These are phyloP conservation scores for Neurospora sp. DNA, from an alignment of 495 filamentous ascomycete species.

Conservation along the genomic window DNA sequence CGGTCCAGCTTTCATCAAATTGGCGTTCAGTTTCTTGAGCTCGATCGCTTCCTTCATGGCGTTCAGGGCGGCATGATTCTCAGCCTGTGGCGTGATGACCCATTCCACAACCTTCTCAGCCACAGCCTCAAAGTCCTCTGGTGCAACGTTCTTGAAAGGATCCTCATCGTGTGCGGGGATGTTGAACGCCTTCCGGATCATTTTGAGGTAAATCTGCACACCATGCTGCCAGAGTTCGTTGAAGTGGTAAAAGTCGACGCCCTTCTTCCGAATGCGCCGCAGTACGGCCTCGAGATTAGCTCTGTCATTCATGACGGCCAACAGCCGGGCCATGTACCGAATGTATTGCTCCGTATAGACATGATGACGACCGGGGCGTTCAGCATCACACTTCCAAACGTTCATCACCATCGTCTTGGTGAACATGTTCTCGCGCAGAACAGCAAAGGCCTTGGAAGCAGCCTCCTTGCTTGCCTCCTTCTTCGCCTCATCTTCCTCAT, in stretches of 20 bases:
- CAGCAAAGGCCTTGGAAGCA: slow-evolving; percentile 54
- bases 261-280: slow-evolving; percentile 70
- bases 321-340: slow-evolving; percentile 62
- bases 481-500: slow-evolving; percentile 18
- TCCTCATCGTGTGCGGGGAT: slow-evolving; percentile 63
- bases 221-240: slow-evolving; percentile 73
- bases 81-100: slow-evolving; percentile 29
- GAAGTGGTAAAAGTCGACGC: slow-evolving; percentile 78
- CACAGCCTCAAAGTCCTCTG: slow-evolving; percentile 66
- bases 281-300: slow-evolving; percentile 69
- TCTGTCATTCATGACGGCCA: slow-evolving; percentile 68
- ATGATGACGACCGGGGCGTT: slow-evolving; percentile 84
- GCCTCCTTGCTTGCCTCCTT: slow-evolving; percentile 11
- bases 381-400: slow-evolving; percentile 92
- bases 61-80: slow-evolving; percentile 46
- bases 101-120: slow-evolving; percentile 41
- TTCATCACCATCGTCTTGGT: slow-evolving; percentile 91
- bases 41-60: slow-evolving; percentile 77
- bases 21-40: slow-evolving; percentile 80
- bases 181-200: slow-evolving; percentile 59
- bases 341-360: slow-evolving; percentile 90
- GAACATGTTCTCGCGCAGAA: slow-evolving; percentile 79
- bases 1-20: slow-evolving; percentile 68
- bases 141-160: slow-evolving; percentile 65
- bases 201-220: slow-evolving; percentile 60